These are phyloP conservation scores for Musa beccarii DNA, from an alignment of 176 grass and related monocot genomes.

Conservation along the genomic window DNA sequence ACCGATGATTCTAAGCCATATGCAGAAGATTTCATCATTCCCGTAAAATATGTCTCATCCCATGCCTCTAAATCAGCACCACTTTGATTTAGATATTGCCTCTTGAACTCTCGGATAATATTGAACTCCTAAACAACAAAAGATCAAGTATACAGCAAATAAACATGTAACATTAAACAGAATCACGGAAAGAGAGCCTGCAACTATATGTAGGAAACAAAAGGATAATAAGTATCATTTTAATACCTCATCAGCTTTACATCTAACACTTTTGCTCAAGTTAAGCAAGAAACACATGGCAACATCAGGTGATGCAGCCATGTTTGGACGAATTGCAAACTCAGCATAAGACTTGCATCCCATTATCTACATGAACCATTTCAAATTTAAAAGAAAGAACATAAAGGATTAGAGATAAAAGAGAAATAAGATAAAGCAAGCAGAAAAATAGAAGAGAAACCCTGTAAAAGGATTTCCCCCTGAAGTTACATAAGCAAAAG, in stretches of 20 bases:
- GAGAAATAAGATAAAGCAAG: not conserved
- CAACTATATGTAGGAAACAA: too few relatives aligned
- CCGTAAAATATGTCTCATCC: slow-evolving; percentile 79
- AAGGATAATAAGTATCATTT: not conserved
- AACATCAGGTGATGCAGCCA: slow-evolving; percentile 67
- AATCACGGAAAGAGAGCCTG: too few relatives aligned
- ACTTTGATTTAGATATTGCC: slow-evolving; percentile 43
- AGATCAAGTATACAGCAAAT: not conserved
- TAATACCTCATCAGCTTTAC: slow-evolving; percentile 76
- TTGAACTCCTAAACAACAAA: slow-evolving; percentile 53
- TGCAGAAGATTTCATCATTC: slow-evolving; percentile 76
- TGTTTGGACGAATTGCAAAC: slow-evolving; percentile 83
- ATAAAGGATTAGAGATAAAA: not conserved
- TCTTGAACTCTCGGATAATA: slow-evolving; percentile 65
- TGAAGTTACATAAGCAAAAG: not conserved
- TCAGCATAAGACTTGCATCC: slow-evolving; percentile 82
- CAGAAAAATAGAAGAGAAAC: not conserved
- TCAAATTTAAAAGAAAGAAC: not conserved
- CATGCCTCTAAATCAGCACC: slow-evolving; percentile 67
- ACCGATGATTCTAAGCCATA: slow-evolving; percentile 54
- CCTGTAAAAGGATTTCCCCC: not conserved
- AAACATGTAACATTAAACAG: not conserved
- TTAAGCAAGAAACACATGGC: slow-evolving; percentile 74
- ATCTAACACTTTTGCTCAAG: slow-evolving; percentile 56
- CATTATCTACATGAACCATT: slow-evolving; percentile 51